These are phyloP conservation scores for Didymella keratinophila DNA, from an alignment of 2,329 filamentous ascomycete species.

Conservation along the genomic window DNA sequence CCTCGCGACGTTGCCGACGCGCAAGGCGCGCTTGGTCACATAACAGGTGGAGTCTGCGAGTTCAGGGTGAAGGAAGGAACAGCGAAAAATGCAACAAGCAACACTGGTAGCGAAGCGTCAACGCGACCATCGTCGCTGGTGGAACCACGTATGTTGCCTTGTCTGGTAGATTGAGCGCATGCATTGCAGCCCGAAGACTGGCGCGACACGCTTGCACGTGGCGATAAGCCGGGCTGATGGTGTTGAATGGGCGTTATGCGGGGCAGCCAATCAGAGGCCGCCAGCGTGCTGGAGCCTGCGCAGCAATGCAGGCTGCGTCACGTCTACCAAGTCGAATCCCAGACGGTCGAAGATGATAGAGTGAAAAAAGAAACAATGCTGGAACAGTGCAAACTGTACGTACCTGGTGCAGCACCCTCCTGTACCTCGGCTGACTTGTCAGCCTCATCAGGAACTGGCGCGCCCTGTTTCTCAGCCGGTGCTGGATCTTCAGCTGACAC, in stretches of 20 bases:
- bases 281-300: conserved; percentile 1
- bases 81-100: not conserved
- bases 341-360: not conserved
- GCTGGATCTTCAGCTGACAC: not conserved
- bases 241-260: conserved; percentile 18
- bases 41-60: not conserved
- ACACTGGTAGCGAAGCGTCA: conserved; percentile 10
- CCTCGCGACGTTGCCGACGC: conserved; percentile 9
- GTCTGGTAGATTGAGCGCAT: conserved; percentile 30
- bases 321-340: not conserved
- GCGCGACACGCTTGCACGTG: conserved; percentile 35
- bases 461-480: conserved; percentile 1
- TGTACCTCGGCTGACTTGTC: conserved; percentile 17
- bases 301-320: conserved; percentile 20
- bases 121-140: conserved; percentile 16
- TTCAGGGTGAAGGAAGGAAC: not conserved
- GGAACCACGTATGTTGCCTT: conserved; percentile 33
- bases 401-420: conserved; percentile 28
- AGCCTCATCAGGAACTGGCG: not conserved
- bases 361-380: not conserved
- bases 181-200: conserved; percentile 37
- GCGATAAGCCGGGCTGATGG: conserved; percentile 36
- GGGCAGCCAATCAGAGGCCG: conserved; percentile 15
- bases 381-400: conserved; percentile 19
- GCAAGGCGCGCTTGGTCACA: conserved; percentile 13